Conservation (phyloP, 805 yeast genomes). For the Zygosaccharomyces rouxii region DNA sequence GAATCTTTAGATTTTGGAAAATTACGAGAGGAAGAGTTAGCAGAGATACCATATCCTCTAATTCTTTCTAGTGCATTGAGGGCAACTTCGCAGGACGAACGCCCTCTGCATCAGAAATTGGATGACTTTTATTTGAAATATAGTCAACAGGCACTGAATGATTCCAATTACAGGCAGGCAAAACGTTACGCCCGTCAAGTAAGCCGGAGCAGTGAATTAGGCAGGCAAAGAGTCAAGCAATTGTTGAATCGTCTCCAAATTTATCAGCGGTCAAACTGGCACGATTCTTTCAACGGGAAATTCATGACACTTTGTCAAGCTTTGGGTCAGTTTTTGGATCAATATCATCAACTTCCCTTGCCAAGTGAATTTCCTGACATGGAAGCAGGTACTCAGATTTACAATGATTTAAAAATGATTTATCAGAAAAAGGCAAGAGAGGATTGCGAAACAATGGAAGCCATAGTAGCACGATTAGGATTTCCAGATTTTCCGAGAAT, state of each 20-base stretch:
- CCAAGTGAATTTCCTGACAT: constrained; percentile 37
- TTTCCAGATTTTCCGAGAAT: neutral
- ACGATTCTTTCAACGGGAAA: constrained; percentile 13
- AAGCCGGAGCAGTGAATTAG: neutral
- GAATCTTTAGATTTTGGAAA: constrained; percentile 47
- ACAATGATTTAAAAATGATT: constrained; percentile 51
- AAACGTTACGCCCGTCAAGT: constrained; percentile 42
- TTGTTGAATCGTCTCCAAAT: neutral
- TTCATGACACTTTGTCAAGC: constrained; percentile 8
- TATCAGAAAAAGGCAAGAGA: constrained; percentile 38
- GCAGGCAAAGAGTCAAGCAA: neutral
- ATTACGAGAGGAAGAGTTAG: constrained; percentile 41
- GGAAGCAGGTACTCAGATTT: constrained; percentile 69
- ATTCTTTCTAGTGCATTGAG: constrained; percentile 46
- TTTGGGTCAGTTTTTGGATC: constrained; percentile 5
- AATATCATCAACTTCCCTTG: constrained; percentile 4
- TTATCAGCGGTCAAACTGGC: constrained; percentile 10
- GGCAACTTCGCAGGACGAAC: constrained; percentile 5
- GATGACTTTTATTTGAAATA: constrained; percentile 13
- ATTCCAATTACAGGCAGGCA: constrained; percentile 50
- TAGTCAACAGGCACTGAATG: constrained; percentile 36
- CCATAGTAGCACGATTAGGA: neutral
- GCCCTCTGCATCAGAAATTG: constrained; percentile 2
- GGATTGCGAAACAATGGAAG: neutral
- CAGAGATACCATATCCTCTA: constrained; percentile 61